These are phyloP conservation scores for Colletotrichum lupini DNA, from an alignment of 2,329 filamentous ascomycete species.

Conservation along the genomic window DNA sequence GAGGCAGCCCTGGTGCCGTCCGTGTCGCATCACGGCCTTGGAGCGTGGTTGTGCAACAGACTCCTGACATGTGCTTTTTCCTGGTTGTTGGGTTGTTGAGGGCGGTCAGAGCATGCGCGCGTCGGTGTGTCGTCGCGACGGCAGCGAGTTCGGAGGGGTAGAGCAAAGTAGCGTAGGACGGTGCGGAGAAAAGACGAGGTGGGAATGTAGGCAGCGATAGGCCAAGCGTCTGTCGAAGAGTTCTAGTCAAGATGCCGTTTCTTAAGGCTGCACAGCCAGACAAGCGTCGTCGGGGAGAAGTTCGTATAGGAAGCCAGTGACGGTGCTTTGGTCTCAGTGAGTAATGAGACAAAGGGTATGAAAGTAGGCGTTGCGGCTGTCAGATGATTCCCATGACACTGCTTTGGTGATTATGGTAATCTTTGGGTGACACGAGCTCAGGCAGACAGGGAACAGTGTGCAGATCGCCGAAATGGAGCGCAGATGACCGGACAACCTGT, in stretches of 20 bases:
- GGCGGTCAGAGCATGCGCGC: conserved; percentile 30
- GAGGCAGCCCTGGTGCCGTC: conserved; percentile 23
- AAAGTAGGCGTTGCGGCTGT: neutral
- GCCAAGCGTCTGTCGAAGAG: neutral
- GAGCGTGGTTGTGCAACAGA: conserved; percentile 3
- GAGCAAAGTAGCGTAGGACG: neutral
- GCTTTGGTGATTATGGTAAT: neutral
- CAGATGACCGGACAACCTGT: conserved; percentile 31
- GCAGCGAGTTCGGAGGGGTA: neutral
- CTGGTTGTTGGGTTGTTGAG: neutral
- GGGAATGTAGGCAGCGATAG: neutral
- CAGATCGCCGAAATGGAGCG: conserved; percentile 20
- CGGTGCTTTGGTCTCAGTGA: neutral
- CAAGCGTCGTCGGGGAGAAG: neutral
- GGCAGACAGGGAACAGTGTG: conserved; percentile 16
- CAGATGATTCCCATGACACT: conserved; percentile 10
- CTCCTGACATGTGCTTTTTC: conserved; percentile 31
- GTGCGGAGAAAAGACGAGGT: neutral
- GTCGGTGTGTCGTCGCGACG: conserved; percentile 21
- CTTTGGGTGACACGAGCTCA: neutral
- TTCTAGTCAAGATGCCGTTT: neutral
- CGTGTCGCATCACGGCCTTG: conserved; percentile 33
- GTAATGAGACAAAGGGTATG: neutral
- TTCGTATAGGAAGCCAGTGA: neutral
- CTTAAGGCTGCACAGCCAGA: neutral